These are phyloP conservation scores for Macrolepiota fuliginosa DNA, from an alignment of 768 basidiomycete genomes.

Conservation along the genomic window DNA sequence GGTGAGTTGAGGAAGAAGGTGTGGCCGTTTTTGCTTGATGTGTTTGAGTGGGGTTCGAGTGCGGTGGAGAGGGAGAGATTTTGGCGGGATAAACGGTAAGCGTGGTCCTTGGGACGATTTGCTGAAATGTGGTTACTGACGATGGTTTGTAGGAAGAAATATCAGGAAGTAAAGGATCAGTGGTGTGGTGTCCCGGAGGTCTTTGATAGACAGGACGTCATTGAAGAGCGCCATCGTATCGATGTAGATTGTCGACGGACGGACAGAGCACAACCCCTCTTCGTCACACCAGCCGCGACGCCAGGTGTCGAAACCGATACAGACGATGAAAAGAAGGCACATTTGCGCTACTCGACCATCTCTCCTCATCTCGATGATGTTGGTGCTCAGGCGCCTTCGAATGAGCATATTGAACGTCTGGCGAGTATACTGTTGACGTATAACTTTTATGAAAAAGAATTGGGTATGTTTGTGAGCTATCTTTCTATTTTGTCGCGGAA, in stretches of 20 bases:
- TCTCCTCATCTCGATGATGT: constrained; percentile 71
- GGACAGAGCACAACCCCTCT: constrained; percentile 90
- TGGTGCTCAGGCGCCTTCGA: constrained; percentile 85
- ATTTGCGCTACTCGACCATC: constrained; percentile 64
- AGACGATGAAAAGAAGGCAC: constrained; percentile 55
- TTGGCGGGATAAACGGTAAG: constrained; percentile 67
- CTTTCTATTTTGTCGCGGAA: constrained; percentile 4
- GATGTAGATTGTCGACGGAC: constrained; percentile 98
- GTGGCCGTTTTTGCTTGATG: constrained; percentile 91
- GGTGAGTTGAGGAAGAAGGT: constrained; percentile 64
- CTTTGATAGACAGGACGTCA: constrained; percentile 73
- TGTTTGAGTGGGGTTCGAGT: constrained; percentile 77
- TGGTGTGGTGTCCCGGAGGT: constrained; percentile 87
- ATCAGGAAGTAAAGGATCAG: constrained; percentile 67
- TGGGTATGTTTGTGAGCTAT: constrained; percentile 53
- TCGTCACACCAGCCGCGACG: constrained; percentile 46
- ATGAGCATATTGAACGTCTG: constrained; percentile 89
- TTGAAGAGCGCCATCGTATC: constrained; percentile 93
- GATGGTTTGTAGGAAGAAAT: constrained; percentile 49
- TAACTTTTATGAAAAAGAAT: constrained; percentile 84
- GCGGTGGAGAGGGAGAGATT: constrained; percentile 53
- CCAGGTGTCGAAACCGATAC: constrained; percentile 25
- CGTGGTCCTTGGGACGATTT: neutral
- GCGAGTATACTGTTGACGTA: constrained; percentile 87
- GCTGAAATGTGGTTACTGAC: neutral